Evolutionary conservation across 139 green algal genomes (phyloP).

Genomic region (Micractinium sp.): DNA sequence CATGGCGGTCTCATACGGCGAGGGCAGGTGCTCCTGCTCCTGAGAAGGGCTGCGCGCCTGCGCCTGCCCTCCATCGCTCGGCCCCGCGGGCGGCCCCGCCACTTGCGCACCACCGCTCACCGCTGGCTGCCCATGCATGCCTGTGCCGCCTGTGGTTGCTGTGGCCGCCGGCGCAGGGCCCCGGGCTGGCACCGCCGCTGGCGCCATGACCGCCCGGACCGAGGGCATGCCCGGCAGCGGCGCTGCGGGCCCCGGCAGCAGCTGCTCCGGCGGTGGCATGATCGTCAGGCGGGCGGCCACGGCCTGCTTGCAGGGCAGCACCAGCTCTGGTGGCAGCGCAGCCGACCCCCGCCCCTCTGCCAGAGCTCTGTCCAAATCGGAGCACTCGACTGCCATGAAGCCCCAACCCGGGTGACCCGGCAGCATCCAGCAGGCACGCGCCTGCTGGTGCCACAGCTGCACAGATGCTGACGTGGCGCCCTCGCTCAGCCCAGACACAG

Average conservation of each 20-base stretch:
- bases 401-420: background rate
- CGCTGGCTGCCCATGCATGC: too few species aligned
- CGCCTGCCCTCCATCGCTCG: background rate
- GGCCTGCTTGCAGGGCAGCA: background rate
- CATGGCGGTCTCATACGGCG: conserved; percentile 9
- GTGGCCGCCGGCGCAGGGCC: too few species aligned
- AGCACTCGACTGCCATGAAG: background rate
- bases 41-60: background rate
- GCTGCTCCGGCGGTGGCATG: background rate
- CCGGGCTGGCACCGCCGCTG: background rate
- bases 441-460: conserved; percentile 9
- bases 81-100: too few species aligned
- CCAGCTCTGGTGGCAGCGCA: conserved; percentile 1
- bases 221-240: background rate
- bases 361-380: background rate
- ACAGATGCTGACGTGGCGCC: background rate
- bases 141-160: too few species aligned
- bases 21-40: background rate
- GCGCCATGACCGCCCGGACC: background rate
- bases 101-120: background rate
- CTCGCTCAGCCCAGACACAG: background rate
- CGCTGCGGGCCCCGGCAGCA: background rate
- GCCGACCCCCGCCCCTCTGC: background rate
- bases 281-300: background rate
- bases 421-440: conserved; percentile 1